Conservation (phyloP, 2,329 filamentous ascomycete species). For the Fusarium abutilonis region DNA sequence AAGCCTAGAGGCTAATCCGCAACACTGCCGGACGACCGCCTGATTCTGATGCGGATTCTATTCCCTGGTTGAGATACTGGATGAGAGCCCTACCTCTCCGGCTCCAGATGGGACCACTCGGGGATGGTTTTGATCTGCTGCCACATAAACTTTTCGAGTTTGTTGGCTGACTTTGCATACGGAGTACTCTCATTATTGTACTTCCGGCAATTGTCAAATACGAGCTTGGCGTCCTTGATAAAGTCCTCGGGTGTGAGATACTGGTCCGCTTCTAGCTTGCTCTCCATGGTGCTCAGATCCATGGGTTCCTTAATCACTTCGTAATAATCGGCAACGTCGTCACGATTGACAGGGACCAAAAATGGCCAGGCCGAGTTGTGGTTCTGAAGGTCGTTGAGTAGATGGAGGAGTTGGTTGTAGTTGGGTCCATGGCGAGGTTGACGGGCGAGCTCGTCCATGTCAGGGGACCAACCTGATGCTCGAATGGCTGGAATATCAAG, state of each 20-base stretch:
- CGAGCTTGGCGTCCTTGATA: constrained; percentile 83
- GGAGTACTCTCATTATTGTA: constrained; percentile 97
- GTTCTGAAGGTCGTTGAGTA: constrained; percentile 95
- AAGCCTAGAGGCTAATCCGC: constrained; percentile 2
- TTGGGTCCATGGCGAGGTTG: constrained; percentile 96
- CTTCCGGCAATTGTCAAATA: constrained; percentile 93
- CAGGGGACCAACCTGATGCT: constrained; percentile 91
- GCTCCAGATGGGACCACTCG: constrained; percentile 81
- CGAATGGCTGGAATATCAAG: constrained; percentile 88
- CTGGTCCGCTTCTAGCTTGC: constrained; percentile 90
- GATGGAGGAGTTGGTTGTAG: constrained; percentile 90
- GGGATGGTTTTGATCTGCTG: constrained; percentile 89
- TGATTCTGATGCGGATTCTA: constrained; percentile 17
- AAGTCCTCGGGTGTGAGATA: constrained; percentile 95
- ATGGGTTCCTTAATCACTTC: constrained; percentile 98
- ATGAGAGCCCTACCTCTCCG: constrained; percentile 53
- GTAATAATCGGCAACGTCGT: constrained; percentile 99
- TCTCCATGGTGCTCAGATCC: constrained; percentile 96
- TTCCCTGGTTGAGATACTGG: constrained; percentile 20
- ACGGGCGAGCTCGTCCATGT: constrained; percentile 96
- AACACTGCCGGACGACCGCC: not conserved
- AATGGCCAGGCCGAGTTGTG: constrained; percentile 95
- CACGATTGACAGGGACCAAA: constrained; percentile 88
- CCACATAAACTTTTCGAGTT: constrained; percentile 96
- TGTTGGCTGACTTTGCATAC: constrained; percentile 94